Evolutionary conservation across 495 filamentous ascomycete species (phyloP).

Genomic region (Penicillium odoratum): DNA sequence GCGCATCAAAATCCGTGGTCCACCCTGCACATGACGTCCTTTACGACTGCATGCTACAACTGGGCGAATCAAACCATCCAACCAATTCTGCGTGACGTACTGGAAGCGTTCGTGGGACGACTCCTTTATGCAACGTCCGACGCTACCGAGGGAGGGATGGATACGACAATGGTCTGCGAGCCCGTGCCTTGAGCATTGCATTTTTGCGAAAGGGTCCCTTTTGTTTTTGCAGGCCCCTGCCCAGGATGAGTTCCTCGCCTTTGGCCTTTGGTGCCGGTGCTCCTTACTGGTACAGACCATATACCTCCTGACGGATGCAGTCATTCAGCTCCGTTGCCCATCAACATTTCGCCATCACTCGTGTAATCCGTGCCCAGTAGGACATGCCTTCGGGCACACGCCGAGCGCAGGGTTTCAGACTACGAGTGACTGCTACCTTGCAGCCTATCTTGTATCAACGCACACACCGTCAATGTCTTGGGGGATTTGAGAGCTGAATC

Average conservation of each 20-base stretch:
- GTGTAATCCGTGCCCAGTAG: too few species aligned
- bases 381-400: too few species aligned
- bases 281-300: too few species aligned
- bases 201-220: conserved; percentile 3
- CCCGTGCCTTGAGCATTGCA: conserved; percentile 1
- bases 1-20: not conserved
- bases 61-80: not conserved
- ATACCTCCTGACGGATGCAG: too few species aligned
- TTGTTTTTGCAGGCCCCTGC: too few species aligned
- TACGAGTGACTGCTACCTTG: too few species aligned
- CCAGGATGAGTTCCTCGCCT: conserved; percentile 4
- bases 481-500: too few species aligned
- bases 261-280: not conserved
- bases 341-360: too few species aligned
- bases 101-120: not conserved
- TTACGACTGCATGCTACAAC: not conserved
- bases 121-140: not conserved
- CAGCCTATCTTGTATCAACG: too few species aligned
- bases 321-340: too few species aligned
- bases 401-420: too few species aligned
- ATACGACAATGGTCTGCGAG: not conserved
- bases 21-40: not conserved
- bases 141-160: not conserved
- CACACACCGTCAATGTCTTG: too few species aligned
- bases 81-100: not conserved